Base-by-base conservation (phyloP, 441 rosid genomes). In the Populus hybrid region DNA sequence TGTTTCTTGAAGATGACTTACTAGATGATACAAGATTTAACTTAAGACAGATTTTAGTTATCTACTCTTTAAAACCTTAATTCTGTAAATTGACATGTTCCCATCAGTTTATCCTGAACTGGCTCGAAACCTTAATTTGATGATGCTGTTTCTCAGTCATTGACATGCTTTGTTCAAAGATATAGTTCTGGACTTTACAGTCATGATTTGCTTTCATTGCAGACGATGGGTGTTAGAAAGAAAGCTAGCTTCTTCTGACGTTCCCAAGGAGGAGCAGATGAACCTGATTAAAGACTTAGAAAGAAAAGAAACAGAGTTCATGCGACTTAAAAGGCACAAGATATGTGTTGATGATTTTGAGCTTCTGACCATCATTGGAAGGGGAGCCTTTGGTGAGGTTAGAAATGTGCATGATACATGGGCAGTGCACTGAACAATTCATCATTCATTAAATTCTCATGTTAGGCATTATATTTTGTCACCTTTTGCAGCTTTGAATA, bases 311-410 rank as follows among this genome's bases (percentile, higher is more conserved):
- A 95, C 99, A 1, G 97, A 95, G 76, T 95, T 87, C 82, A 95
- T 93, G 90, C 92, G 99, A 81, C 94, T 95, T 33, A 95, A 91
- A 88, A 91, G 99, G 87, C 89, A 93, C 86, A 95, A 86, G 85
- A 90, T 93, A 64, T 93, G 95, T 75, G 98, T 87, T 16, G 99
- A 93, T 83, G 98, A 93, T 83, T 95, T 95, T 85, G 96, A 95
- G 89, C 98, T 86, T 82, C 79, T 95, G 81, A 90, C 99, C 71
- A 91, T 95, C 86, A 93, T 95, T 42, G 99, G 99, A 73, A 88
- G 99, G 82, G 99, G 98, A 10, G 99, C 98, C 83, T 93, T 90
- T 76, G 97, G 97, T 64, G 99, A 95, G 98, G 99, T 95, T 81
- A 88, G 90, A 76, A 56, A 76, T 65, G 80, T 77, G 64, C 16